A percentile compares a stretch with the other conserved stretches of the same genome.
These are phyloP conservation scores for Celoporthe dispersa DNA, from an alignment of 2,329 filamentous ascomycete species.

Conservation along the genomic window DNA sequence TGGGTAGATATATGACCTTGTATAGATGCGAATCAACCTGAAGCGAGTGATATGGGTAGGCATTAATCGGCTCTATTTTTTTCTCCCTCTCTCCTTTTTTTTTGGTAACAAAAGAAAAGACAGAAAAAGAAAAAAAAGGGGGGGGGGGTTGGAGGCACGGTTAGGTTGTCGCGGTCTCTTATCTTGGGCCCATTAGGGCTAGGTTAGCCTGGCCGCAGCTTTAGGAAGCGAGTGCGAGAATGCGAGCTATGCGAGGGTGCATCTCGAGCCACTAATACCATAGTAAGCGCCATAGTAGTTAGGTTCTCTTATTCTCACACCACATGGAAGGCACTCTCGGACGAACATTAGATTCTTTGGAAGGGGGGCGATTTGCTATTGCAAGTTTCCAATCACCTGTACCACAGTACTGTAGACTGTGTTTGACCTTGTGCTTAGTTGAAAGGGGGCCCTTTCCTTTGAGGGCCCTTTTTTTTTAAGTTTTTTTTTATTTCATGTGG, in stretches of 20 bases:
- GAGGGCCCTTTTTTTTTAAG: neutral
- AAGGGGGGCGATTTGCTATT: neutral
- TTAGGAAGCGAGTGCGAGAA: slow-evolving; percentile 15
- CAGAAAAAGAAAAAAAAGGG: too few relatives aligned
- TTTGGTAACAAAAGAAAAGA: neutral
- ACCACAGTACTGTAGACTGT: neutral
- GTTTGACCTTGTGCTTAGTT: neutral
- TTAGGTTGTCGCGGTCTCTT: neutral
- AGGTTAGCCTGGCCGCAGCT: neutral
- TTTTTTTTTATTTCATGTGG: neutral
- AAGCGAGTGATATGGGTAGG: neutral
- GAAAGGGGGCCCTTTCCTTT: neutral
- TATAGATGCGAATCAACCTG: neutral
- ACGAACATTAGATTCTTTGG: neutral
- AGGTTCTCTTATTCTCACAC: neutral
- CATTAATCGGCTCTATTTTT: neutral
- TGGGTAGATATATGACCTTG: neutral
- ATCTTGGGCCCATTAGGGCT: neutral
- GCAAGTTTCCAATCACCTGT: neutral
- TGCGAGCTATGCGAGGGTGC: slow-evolving; percentile 11
- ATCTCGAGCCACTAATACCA: neutral
- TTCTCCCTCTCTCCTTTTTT: too few relatives aligned
- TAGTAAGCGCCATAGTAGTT: neutral
- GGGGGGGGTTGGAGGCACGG: too few relatives aligned
- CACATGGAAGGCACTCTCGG: neutral